Evolutionary conservation across 441 rosid species (phyloP).

Genomic region (Manihot esculenta): DNA sequence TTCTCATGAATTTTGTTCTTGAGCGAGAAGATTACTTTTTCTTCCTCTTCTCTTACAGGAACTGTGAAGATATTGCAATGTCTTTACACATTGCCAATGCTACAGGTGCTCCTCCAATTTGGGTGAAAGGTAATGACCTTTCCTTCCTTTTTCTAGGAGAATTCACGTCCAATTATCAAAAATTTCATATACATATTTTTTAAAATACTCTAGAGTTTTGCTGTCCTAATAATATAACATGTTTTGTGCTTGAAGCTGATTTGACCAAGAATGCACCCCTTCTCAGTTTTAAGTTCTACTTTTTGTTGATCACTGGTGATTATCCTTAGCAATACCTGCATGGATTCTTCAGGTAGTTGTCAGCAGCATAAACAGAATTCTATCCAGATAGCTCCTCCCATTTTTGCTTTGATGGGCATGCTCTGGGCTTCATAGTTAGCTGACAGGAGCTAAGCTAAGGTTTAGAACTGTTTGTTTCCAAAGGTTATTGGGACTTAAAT

Average conservation of each 20-base stretch:
- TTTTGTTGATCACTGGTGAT: too few species aligned
- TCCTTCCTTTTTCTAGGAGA: not conserved
- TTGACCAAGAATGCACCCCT: not conserved
- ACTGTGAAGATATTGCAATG: slow-evolving; percentile 87
- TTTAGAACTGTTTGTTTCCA: not conserved
- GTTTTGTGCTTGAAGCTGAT: not conserved
- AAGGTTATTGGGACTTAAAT: not conserved
- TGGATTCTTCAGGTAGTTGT: not conserved
- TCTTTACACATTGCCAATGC: slow-evolving; percentile 73
- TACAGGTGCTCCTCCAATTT: slow-evolving; percentile 65
- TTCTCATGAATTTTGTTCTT: not conserved
- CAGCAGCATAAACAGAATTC: not conserved
- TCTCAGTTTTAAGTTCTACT: not conserved
- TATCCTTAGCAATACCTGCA: not conserved
- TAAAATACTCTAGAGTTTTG: not conserved
- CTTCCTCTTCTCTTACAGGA: slow-evolving; percentile 36
- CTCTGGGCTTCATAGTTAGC: not conserved
- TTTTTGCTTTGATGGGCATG: not conserved
- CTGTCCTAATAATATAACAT: too few species aligned
- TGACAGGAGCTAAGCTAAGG: not conserved
- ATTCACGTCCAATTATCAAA: too few species aligned
- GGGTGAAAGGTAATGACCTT: slow-evolving; percentile 71
- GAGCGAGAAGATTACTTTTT: not conserved
- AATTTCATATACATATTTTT: not conserved
- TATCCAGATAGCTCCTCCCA: not conserved